phyloP scores from a whole-genome alignment of 176 grass and related monocot species.

The Ampelocalamus luodianensis region DNA sequence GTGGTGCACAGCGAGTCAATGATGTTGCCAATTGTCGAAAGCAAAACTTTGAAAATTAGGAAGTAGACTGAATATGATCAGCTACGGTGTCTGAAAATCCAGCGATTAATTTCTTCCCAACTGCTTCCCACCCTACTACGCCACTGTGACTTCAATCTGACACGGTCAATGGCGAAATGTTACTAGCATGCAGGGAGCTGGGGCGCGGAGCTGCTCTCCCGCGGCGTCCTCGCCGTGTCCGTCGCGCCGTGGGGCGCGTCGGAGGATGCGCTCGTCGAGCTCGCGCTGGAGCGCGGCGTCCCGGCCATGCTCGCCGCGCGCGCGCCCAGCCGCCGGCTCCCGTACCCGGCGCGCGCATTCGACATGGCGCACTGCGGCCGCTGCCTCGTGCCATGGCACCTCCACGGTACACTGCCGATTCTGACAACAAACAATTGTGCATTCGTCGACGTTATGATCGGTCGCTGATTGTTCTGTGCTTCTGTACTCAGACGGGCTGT shows the following conservation, averaged over 20 bases:
- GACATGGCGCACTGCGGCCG: conserved; percentile 70
- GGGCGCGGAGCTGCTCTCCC: conserved; percentile 53
- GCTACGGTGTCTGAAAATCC: neutral
- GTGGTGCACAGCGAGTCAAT: neutral
- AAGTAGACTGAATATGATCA: neutral
- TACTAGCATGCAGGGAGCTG: conserved; percentile 45
- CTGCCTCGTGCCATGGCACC: conserved; percentile 65
- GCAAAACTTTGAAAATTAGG: neutral
- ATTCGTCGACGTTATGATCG: neutral
- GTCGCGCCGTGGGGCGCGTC: conserved; percentile 25
- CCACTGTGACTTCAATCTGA: neutral
- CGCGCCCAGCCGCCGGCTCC: conserved; percentile 52
- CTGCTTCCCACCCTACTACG: neutral
- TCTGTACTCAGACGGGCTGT: conserved; percentile 45
- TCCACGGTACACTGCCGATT: conserved; percentile 36
- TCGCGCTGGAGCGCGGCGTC: conserved; percentile 60
- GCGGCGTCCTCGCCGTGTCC: conserved; percentile 55
- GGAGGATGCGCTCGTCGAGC: conserved; percentile 56
- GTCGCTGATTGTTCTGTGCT: neutral
- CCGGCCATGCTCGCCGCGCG: conserved; percentile 63
- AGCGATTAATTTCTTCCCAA: neutral
- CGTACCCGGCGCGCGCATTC: conserved; percentile 59
- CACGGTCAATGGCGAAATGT: neutral
- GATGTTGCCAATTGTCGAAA: neutral
- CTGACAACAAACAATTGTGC: neutral